phyloP scores from a whole-genome alignment of 2,329 filamentous ascomycete genomes.

The Cercospora sesami region DNA sequence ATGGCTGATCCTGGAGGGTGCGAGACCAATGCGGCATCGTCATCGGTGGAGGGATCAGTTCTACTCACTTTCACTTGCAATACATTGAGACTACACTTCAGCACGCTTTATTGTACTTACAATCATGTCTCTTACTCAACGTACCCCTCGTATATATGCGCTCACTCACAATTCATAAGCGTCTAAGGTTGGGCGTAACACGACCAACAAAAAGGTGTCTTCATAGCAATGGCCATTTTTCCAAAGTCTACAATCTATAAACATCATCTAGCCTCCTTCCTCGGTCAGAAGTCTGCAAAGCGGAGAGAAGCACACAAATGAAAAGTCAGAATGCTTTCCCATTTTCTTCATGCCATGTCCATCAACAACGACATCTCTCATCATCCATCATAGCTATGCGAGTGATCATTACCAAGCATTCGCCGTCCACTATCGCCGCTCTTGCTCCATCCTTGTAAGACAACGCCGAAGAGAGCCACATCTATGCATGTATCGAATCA shows the following conservation, averaged over 20 bases:
- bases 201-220: neutral
- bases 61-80: neutral
- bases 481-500: constrained; percentile 18
- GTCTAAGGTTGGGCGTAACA: neutral
- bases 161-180: neutral
- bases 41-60: neutral
- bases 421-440: neutral
- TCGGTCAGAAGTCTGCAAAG: neutral
- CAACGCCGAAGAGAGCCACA: constrained; percentile 12
- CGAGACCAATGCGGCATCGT: neutral
- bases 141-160: neutral
- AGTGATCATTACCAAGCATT: constrained; percentile 23
- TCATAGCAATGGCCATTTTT: neutral
- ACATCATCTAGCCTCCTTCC: neutral
- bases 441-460: constrained; percentile 8
- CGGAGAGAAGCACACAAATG: neutral
- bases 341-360: neutral
- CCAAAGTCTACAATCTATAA: neutral
- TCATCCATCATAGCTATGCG: constrained; percentile 17
- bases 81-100: neutral
- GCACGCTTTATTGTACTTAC: neutral
- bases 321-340: neutral
- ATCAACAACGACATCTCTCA: neutral
- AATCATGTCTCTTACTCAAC: neutral
- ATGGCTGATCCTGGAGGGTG: neutral